A percentile compares a stretch with the other conserved stretches of the same genome.
Evolutionary conservation across 2,329 filamentous ascomycete genomes (phyloP).

Genomic region (Lecanoromycetidae sp.): DNA sequence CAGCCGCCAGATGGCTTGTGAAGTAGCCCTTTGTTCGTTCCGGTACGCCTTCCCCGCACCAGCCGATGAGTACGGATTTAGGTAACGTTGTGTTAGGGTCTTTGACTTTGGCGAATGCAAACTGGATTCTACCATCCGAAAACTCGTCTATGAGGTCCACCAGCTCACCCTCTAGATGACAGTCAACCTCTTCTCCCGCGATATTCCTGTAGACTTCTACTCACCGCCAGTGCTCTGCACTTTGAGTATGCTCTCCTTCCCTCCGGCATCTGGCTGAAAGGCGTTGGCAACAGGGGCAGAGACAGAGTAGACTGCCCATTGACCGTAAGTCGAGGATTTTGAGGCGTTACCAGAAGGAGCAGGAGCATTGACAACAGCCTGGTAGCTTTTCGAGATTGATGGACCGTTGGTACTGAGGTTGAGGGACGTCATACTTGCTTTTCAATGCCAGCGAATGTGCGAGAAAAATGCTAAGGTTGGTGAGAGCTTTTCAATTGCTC

Average conservation of each 20-base stretch:
- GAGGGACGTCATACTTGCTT: conserved; percentile 56
- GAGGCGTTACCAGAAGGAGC: conserved; percentile 44
- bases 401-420: conserved; percentile 69
- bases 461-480: not conserved
- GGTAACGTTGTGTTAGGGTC: conserved; percentile 83
- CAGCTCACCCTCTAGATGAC: conserved; percentile 67
- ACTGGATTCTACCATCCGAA: conserved; percentile 91
- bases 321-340: conserved; percentile 67
- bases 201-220: conserved; percentile 17
- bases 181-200: conserved; percentile 19
- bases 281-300: conserved; percentile 84
- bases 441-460: not conserved
- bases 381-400: conserved; percentile 66
- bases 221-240: conserved; percentile 82
- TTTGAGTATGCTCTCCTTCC: conserved; percentile 90
- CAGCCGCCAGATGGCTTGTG: conserved; percentile 79
- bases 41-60: conserved; percentile 96
- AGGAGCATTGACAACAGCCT: conserved; percentile 52
- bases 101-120: conserved; percentile 92
- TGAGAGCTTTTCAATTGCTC: too few relatives aligned
- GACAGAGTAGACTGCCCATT: conserved; percentile 91
- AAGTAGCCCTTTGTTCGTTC: conserved; percentile 98
- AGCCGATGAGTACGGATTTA: conserved; percentile 87
- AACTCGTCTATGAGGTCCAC: conserved; percentile 87
- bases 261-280: conserved; percentile 67